Conservation (phyloP, 495 filamentous ascomycete species). For the Neurospora sp. region DNA sequence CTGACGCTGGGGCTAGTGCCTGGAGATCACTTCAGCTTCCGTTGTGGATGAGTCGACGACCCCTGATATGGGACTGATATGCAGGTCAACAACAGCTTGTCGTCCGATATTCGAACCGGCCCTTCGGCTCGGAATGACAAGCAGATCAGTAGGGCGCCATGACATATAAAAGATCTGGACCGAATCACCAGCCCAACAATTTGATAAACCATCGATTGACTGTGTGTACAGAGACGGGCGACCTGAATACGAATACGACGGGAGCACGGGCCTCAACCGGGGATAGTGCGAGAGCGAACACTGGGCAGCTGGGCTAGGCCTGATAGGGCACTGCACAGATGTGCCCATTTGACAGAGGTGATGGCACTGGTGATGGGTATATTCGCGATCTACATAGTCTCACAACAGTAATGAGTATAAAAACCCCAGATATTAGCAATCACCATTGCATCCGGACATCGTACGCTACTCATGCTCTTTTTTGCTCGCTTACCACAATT, state of each 20-base stretch:
- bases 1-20: background rate
- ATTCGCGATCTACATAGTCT: background rate
- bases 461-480: background rate
- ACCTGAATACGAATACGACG: background rate
- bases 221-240: background rate
- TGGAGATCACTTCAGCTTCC: background rate
- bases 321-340: background rate
- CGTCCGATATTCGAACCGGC: background rate
- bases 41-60: background rate
- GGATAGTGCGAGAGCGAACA: background rate
- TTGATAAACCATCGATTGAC: background rate
- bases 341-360: background rate
- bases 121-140: background rate
- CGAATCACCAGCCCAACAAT: background rate
- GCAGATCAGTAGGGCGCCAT: background rate
- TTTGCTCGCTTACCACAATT: background rate
- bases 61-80: background rate
- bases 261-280: background rate
- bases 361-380: background rate
- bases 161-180: background rate
- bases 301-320: background rate
- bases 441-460: background rate
- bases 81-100: background rate
- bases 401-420: background rate
- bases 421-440: background rate